Base-by-base conservation (phyloP, 495 filamentous ascomycete species). In the Darksidea phi region DNA sequence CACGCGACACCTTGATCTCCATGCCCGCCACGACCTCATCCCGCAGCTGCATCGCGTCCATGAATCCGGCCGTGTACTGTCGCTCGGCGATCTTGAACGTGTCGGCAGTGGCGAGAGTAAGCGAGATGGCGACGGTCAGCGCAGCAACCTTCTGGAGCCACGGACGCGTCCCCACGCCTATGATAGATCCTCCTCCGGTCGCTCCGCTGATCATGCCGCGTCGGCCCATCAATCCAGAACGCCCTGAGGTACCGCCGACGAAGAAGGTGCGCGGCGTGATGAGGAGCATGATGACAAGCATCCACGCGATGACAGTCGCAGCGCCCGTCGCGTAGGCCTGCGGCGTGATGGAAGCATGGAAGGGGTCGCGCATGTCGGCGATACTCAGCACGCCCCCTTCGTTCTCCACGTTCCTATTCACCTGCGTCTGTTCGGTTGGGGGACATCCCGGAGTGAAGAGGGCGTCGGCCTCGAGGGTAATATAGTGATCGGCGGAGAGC, bases 71-170 rank as follows among this genome's bases (percentile, higher is more conserved):
- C 5, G 82, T 67, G 73, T 97, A 97, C 66, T 97, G 92, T 25
- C 75, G 51, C 66, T 90, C 82, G 2, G 95, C 91, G 10, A 89
- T 88, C 61, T 76, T 76, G 69, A 97, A 96, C 0, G 91, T 95
- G 71, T 95, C 89, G 36, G 84, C 87, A 36, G 91, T 92, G 18
- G 94, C 94, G 55, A 97, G 91, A 0, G 92, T 96, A 60, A 98
- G 76, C 6, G 93, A 96, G 15, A 97, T 83, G 32, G 90, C 94
- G 2, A 97, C 93, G 4, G 88, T 85, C 41, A 96, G 75, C 17
- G 95, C 91, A 12, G 94, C 94, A 13, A 96, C 84, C 73, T 97
- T 97, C 72, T 98, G 94, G 54, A 98, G 75, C 93, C 91, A 97
- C 26, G 94, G 95, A 36, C 94, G 84, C 15, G 90, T 89, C 17